Evolutionary conservation across 1,284 basidiomycete genomes (phyloP), one percentile per base, ranked within the genome.

Genomic region (Sphagnurus paluster): DNA sequence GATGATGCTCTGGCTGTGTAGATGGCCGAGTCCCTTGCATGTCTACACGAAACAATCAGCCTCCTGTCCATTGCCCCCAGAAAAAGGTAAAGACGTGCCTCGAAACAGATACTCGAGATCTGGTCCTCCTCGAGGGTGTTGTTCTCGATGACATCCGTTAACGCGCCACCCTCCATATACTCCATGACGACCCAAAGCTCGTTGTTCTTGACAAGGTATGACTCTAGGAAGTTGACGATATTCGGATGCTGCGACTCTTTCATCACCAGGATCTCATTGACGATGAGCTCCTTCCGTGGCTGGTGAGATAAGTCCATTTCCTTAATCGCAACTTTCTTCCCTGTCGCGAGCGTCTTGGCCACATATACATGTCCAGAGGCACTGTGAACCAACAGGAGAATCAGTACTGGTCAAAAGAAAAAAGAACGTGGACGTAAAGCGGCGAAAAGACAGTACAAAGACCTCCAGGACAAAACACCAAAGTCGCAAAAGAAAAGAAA

Each of bases 141-240:
- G 64, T 97, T 96, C 72, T 98, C 95, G 56, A 99, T 98, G 39
- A 99, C 88, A 69, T 99, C 97, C 10, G 95, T 98, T 56, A 99
- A 72, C 10, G 94, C 93, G 41, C 96, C 97, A 37, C 97, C 96
- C 68, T 98, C 96, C 96, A 99, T 99, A 65, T 92, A 98, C 72
- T 99, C 96, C 96, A 99, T 98, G 49, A 98, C 94, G 35, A 99
- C 95, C 96, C 96, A 99, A n/a, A 99, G 80, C 64, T 98, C 95
- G 46, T 80, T 87, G 64, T 79, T 87, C 69, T 89, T 90, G 44
- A 98, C 83, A 33, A 98, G 80, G 71, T 95, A 98, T 7, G 91
- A 85, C 24, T 98, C 90, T 42, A 98, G 73, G 71, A 94, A 99
- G 71, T 98, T 99, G 74, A 98, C 96, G 56, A 99, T 98, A 66